Evolutionary conservation across 2,329 filamentous ascomycete species (phyloP).

Genomic region (Fusarium temperatum): DNA sequence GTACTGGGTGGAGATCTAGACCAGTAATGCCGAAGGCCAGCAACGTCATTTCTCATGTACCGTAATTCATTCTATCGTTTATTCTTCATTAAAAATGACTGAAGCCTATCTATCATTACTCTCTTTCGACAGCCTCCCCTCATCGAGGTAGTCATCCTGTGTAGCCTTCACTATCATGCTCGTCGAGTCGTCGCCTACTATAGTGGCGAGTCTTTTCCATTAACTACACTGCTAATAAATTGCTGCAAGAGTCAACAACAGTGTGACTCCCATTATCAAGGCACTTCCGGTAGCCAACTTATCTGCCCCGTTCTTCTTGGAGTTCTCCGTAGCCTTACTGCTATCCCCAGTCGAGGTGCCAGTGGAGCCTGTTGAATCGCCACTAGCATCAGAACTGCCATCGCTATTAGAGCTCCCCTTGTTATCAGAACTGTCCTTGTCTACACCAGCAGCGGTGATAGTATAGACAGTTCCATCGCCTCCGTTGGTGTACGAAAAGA

Average conservation of each 20-base stretch:
- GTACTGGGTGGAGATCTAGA: too few relatives aligned
- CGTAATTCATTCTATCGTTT: too few relatives aligned
- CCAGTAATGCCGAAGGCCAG: too few relatives aligned
- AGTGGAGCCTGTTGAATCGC: background rate
- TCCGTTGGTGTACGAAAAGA: background rate
- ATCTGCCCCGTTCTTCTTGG: background rate
- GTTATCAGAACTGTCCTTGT: background rate
- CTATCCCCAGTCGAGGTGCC: background rate
- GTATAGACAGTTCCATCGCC: background rate
- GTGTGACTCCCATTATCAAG: background rate
- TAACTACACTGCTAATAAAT: background rate
- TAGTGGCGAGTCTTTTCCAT: background rate
- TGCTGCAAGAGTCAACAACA: accelerated
- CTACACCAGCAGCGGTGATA: background rate
- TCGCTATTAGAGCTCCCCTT: background rate
- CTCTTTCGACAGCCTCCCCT: accelerated
- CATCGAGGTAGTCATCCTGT: too few relatives aligned
- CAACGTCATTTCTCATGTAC: too few relatives aligned
- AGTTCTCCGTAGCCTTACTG: background rate
- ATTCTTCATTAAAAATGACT: too few relatives aligned
- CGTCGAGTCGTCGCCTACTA: background rate
- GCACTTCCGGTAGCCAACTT: background rate
- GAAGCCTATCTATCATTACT: too few relatives aligned
- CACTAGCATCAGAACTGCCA: background rate
- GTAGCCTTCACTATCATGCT: background rate